Evolutionary conservation across 768 basidiomycete genomes (phyloP).

Genomic region (Antrodiella citrinella): DNA sequence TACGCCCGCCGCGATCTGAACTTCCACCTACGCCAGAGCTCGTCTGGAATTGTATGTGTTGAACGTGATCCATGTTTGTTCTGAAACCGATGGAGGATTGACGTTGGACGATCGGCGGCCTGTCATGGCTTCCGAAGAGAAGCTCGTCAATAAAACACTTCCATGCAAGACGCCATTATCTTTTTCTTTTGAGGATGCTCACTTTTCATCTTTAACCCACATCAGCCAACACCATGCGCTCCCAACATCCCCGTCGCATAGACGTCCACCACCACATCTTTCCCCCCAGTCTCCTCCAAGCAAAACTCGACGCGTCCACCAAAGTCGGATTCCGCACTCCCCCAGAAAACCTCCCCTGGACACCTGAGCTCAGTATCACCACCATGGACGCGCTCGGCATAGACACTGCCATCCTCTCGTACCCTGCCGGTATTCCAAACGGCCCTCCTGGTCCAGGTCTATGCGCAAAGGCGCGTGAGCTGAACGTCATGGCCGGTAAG

Average conservation of each 20-base stretch:
- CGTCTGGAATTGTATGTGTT: neutral
- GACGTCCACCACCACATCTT: slow-evolving; percentile 81
- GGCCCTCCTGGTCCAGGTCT: slow-evolving; percentile 33
- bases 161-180: neutral
- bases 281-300: slow-evolving; percentile 32
- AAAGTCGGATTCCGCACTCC: slow-evolving; percentile 58
- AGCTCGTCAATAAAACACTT: too few relatives aligned
- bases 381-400: slow-evolving; percentile 56
- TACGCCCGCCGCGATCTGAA: slow-evolving; percentile 8
- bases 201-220: neutral
- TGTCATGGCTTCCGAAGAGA: neutral
- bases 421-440: slow-evolving; percentile 45
- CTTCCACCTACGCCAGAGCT: neutral
- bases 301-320: slow-evolving; percentile 37
- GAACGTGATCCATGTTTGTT: too few relatives aligned
- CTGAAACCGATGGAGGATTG: too few relatives aligned
- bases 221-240: neutral
- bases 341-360: slow-evolving; percentile 59
- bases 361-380: slow-evolving; percentile 43
- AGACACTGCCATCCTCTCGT: slow-evolving; percentile 56
- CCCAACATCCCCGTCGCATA: slow-evolving; percentile 21
- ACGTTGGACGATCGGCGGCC: too few relatives aligned
- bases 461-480: slow-evolving; percentile 29
- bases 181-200: neutral
- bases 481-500: slow-evolving; percentile 40